Percentiles rank a stretch among this genome's conserved stretches.
These are phyloP conservation scores for Leucaena leucocephala DNA, from an alignment of 306 rosid genomes.

Conservation along the genomic window DNA sequence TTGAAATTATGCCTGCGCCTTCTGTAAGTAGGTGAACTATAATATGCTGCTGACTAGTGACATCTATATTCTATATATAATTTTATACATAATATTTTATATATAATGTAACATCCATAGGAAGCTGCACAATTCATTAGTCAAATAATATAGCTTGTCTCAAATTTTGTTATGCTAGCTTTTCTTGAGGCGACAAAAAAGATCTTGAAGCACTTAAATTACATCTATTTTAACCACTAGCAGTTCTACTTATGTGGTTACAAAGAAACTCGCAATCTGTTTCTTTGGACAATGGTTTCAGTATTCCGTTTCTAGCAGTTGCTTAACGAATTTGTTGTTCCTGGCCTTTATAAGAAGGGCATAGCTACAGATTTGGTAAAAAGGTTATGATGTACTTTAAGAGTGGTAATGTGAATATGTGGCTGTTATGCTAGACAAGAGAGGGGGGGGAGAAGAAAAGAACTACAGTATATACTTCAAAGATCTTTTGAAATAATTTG, in stretches of 20 bases:
- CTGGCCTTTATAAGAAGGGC: background rate
- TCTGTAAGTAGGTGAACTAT: conserved; percentile 6
- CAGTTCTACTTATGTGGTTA: background rate
- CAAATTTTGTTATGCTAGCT: background rate
- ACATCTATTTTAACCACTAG: background rate
- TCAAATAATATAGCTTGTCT: background rate
- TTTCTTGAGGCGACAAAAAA: background rate
- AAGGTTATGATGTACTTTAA: background rate
- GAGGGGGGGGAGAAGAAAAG: background rate
- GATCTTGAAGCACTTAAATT: conserved; percentile 1
- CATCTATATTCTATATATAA: background rate
- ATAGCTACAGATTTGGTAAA: background rate
- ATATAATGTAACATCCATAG: background rate
- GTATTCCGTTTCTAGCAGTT: background rate
- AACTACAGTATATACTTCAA: background rate
- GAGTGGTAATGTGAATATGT: background rate
- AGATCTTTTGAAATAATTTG: background rate
- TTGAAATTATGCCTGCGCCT: background rate
- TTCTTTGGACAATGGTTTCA: background rate
- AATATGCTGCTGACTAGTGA: background rate
- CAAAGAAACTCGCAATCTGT: background rate
- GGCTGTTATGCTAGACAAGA: background rate
- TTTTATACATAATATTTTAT: background rate
- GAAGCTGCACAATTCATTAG: background rate
- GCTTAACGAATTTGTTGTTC: background rate